Evolutionary conservation across 306 rosid genomes (phyloP).

Genomic region (Crotalaria pallida): DNA sequence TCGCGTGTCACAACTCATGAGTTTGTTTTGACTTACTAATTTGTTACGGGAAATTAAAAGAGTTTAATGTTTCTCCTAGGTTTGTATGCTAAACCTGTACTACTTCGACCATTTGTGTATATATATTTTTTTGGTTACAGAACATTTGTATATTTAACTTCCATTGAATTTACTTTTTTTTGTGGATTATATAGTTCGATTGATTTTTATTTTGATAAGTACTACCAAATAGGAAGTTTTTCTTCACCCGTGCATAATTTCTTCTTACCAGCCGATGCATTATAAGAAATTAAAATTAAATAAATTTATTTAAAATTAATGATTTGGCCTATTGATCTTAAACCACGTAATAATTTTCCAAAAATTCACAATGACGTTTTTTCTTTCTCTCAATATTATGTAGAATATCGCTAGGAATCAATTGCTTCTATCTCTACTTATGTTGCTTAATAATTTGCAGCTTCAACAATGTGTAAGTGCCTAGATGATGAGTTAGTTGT

Average conservation of each 20-base stretch:
- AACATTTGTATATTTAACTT: not conserved
- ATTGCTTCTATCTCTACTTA: not conserved
- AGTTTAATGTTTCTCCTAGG: not conserved
- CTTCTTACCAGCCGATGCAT: too few species aligned
- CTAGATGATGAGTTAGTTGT: too few species aligned
- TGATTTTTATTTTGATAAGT: not conserved
- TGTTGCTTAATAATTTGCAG: not conserved
- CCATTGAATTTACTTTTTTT: not conserved
- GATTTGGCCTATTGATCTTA: too few species aligned
- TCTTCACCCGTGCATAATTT: not conserved
- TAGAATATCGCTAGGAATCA: not conserved
- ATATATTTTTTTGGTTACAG: too few species aligned
- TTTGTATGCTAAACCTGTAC: not conserved
- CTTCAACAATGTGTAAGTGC: too few species aligned
- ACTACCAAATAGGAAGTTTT: not conserved
- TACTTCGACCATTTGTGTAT: too few species aligned
- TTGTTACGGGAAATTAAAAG: not conserved
- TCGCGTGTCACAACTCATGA: constrained; percentile 12
- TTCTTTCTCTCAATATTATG: not conserved
- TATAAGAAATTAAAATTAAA: too few species aligned
- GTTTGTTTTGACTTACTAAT: constrained; percentile 6
- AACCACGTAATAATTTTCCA: too few species aligned
- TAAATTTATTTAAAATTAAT: too few species aligned
- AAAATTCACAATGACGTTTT: too few species aligned
- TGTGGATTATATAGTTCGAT: not conserved